Conservation (phyloP, 495 filamentous ascomycete species). For the Talaromyces thailandensis region DNA sequence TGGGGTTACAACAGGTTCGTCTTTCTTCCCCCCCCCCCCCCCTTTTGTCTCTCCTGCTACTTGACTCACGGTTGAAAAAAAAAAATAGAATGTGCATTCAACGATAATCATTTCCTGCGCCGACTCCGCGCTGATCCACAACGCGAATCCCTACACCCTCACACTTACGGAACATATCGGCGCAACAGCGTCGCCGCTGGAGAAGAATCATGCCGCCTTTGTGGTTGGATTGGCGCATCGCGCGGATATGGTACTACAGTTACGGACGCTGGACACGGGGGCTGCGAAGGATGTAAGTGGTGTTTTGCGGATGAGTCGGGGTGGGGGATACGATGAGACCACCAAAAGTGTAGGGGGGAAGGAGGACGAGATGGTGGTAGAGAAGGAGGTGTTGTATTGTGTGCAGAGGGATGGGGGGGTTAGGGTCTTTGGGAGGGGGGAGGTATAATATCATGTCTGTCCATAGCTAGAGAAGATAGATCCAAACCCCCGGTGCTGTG, state of each 20-base stretch:
- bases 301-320: constrained; percentile 65
- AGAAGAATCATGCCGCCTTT: constrained; percentile 58
- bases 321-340: constrained; percentile 30
- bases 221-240: constrained; percentile 63
- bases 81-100: constrained; percentile 37
- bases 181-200: constrained; percentile 35
- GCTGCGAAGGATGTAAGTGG: constrained; percentile 86
- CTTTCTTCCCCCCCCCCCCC: not conserved
- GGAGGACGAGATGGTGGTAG: constrained; percentile 30
- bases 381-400: constrained; percentile 73
- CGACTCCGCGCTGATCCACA: constrained; percentile 59
- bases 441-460: constrained; percentile 7
- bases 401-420: constrained; percentile 70
- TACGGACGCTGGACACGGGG: constrained; percentile 73
- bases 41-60: not conserved
- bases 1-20: constrained; percentile 35
- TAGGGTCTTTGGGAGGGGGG: constrained; percentile 70
- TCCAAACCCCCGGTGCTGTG: not conserved
- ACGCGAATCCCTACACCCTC: constrained; percentile 19
- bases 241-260: constrained; percentile 57
- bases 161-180: constrained; percentile 8
- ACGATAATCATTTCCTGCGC: constrained; percentile 59
- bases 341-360: constrained; percentile 8
- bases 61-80: too few relatives aligned
- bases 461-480: too few relatives aligned